Evolutionary conservation across 2,329 filamentous ascomycete genomes (phyloP).

Genomic region (Raffaelea ambrosiae): DNA sequence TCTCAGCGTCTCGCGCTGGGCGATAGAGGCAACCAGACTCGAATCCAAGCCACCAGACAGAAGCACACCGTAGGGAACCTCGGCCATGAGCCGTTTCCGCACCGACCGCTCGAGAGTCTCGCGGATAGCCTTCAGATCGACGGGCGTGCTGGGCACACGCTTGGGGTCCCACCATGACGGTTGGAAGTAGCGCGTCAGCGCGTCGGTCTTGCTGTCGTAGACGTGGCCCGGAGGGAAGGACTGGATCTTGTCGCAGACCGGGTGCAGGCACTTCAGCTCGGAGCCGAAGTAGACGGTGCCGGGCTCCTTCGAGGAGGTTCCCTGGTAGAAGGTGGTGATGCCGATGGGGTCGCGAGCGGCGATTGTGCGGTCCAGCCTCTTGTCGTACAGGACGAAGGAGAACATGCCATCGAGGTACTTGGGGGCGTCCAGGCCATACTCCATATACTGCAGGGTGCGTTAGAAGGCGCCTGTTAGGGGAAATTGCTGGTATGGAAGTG

Average conservation of each 20-base stretch:
- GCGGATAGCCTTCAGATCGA: slow-evolving; percentile 77
- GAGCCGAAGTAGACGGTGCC: slow-evolving; percentile 91
- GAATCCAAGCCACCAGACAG: slow-evolving; percentile 94
- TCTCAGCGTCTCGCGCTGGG: slow-evolving; percentile 81
- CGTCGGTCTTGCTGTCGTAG: slow-evolving; percentile 86
- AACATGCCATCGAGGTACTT: slow-evolving; percentile 98
- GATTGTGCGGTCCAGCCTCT: slow-evolving; percentile 82
- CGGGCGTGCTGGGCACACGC: slow-evolving; percentile 67
- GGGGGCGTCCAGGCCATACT: slow-evolving; percentile 85
- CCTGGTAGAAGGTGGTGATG: slow-evolving; percentile 95
- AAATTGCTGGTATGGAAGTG: neutral
- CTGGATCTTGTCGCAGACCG: slow-evolving; percentile 91
- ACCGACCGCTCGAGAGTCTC: slow-evolving; percentile 82
- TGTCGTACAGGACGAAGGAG: slow-evolving; percentile 97
- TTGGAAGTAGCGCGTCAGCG: slow-evolving; percentile 80
- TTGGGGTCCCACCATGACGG: slow-evolving; percentile 85
- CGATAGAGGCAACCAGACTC: slow-evolving; percentile 88
- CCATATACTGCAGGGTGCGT: slow-evolving; percentile 59
- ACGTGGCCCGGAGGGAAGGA: slow-evolving; percentile 92
- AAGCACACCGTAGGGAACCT: slow-evolving; percentile 94
- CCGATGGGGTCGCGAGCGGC: slow-evolving; percentile 95
- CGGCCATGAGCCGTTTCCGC: slow-evolving; percentile 94
- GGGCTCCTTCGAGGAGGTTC: slow-evolving; percentile 75
- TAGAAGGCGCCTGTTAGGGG: neutral
- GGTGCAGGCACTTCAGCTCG: slow-evolving; percentile 86